Percentiles rank a stretch among this genome's conserved stretches.
phyloP scores from a whole-genome alignment of 139 green algal species.

The Tetradesmus lagerheimii region DNA sequence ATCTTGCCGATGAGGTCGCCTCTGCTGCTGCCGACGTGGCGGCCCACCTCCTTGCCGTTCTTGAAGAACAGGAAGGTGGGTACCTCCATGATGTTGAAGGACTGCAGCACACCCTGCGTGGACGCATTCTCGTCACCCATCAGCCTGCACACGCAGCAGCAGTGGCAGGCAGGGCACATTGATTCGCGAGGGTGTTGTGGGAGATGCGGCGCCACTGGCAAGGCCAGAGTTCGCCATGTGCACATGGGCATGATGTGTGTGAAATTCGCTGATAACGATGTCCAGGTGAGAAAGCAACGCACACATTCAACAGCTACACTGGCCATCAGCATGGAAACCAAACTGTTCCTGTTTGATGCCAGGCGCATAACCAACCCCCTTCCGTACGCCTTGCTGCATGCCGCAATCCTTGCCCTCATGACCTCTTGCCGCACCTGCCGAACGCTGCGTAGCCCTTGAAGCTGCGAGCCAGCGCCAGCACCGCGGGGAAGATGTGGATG shows the following conservation, averaged over 20 bases:
- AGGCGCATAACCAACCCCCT: too few relatives aligned
- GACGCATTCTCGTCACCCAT: slow-evolving; percentile 12
- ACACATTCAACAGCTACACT: too few relatives aligned
- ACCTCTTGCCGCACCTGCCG: slow-evolving; percentile 43
- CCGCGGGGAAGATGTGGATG: slow-evolving; percentile 82
- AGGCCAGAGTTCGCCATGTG: too few relatives aligned
- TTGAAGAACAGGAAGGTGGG: slow-evolving; percentile 92
- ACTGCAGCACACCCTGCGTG: slow-evolving; percentile 45
- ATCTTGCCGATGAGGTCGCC: slow-evolving; percentile 91
- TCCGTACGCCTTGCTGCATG: too few relatives aligned
- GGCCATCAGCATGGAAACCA: too few relatives aligned
- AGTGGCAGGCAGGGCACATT: background rate
- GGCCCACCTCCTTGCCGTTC: slow-evolving; percentile 39
- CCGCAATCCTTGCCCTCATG: too few relatives aligned
- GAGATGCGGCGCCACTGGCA: too few relatives aligned
- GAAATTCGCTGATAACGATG: too few relatives aligned
- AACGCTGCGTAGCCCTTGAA: slow-evolving; percentile 72
- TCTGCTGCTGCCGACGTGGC: slow-evolving; percentile 83
- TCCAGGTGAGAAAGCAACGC: too few relatives aligned
- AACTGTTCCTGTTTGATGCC: too few relatives aligned
- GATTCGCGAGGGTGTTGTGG: too few relatives aligned
- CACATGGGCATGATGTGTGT: too few relatives aligned
- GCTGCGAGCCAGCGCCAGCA: slow-evolving; percentile 75
- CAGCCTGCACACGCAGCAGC: slow-evolving; percentile 3
- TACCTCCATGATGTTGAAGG: slow-evolving; percentile 81